A percentile compares a stretch with the other conserved stretches of the same genome.
phyloP scores from a whole-genome alignment of 2,329 filamentous ascomycete species.

The Aspergillus persii region DNA sequence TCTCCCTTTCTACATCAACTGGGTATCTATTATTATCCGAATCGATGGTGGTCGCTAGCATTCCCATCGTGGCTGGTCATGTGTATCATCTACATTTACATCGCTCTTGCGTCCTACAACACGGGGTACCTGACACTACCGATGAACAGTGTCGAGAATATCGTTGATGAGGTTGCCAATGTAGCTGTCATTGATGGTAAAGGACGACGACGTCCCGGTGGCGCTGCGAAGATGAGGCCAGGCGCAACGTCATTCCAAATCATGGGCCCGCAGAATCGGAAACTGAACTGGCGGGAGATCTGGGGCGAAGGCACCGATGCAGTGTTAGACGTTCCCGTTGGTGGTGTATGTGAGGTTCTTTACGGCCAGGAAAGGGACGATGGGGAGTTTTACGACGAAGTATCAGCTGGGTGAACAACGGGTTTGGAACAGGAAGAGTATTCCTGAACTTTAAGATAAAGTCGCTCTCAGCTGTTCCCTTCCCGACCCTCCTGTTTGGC shows the following conservation, averaged over 20 bases:
- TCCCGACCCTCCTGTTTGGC: too few relatives aligned
- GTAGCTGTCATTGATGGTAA: conserved; percentile 76
- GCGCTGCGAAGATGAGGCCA: conserved; percentile 43
- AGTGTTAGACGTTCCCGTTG: conserved; percentile 93
- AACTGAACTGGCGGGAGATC: conserved; percentile 71
- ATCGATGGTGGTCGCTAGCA: conserved; percentile 95
- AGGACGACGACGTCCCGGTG: conserved; percentile 54
- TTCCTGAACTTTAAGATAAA: background rate
- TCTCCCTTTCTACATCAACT: conserved; percentile 88
- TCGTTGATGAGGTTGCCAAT: conserved; percentile 87
- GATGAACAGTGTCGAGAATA: conserved; percentile 75
- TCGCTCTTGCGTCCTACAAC: conserved; percentile 88
- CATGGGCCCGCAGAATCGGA: conserved; percentile 42
- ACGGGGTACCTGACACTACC: conserved; percentile 81
- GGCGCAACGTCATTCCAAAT: conserved; percentile 42
- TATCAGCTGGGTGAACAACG: background rate
- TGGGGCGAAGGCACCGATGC: conserved; percentile 96
- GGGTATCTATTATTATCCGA: conserved; percentile 94
- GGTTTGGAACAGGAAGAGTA: background rate
- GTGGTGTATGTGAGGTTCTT: conserved; percentile 89
- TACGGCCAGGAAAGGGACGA: conserved; percentile 65
- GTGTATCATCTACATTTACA: conserved; percentile 85
- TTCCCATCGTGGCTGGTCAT: conserved; percentile 89
- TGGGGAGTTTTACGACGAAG: conserved; percentile 21
- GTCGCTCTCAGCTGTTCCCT: too few relatives aligned